Evolutionary conservation across 257 asterid genomes (phyloP), one percentile per base, ranked within the genome.

Genomic region (Avicennia marina): DNA sequence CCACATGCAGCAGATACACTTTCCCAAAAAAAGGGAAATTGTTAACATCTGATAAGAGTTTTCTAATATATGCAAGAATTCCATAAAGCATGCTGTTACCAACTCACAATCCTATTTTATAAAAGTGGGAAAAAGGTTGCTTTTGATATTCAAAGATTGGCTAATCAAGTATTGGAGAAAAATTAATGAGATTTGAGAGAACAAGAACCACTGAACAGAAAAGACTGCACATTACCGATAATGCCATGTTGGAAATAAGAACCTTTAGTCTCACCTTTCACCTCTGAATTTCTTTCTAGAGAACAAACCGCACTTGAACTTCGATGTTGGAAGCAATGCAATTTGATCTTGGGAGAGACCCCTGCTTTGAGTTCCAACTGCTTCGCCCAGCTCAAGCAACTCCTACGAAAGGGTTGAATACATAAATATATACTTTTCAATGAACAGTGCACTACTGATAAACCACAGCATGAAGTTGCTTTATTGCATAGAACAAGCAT

Each of bases 371-470:
- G 82, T 80, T 66, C 98, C 98, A 71, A 90, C 85, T 13, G 90
- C 70, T 75, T 90, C 98, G 1, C 98, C 94, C 55, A 90, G 84
- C 62, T 86, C 98, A 70, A 87, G 98, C 49, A 90, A 78, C 73
- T 90, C 95, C 96, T 90, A 58, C 56, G 64, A 27, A 39, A 64
- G 25, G 39, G 19, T 41, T 45, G 9, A 17, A 53, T 33, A 53
- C 12, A 13, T 52, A 33, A 38, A 19, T 15, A 42, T 11, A 56
- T 39, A 26, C 10, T 40, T 34, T 34, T 42, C 16, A 29, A 33
- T 41, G 4, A 1, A 32, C 41, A 56, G n/a, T n/a, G n/a, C n/a
- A n/a, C n/a, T n/a, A n/a, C n/a, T n/a, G n/a, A n/a, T n/a, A n/a
- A n/a, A n/a, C n/a, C n/a, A n/a, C n/a, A n/a, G n/a, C n/a, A n/a